Conservation (phyloP, 192 early-diverging fungal species). For the Physocladia obscura region DNA sequence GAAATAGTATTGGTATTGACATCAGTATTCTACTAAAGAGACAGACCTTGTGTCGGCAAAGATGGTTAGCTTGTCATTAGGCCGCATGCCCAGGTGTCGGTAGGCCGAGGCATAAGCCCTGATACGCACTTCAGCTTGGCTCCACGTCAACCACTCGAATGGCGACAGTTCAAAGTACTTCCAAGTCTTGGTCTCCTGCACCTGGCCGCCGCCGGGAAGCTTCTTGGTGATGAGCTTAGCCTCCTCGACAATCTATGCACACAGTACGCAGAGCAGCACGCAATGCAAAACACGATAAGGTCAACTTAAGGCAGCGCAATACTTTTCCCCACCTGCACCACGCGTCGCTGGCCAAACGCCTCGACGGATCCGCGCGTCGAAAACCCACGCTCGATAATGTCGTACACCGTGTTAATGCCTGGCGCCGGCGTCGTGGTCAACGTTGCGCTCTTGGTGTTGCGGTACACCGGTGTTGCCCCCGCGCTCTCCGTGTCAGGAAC, state of each 20-base stretch:
- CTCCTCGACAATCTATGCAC: slow-evolving; percentile 70
- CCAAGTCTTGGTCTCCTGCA: slow-evolving; percentile 75
- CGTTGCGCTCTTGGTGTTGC: background rate
- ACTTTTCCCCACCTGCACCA: too few species aligned
- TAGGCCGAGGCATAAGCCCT: slow-evolving; percentile 72
- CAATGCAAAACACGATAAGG: too few species aligned
- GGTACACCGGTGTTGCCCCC: background rate
- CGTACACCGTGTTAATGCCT: background rate
- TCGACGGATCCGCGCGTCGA: background rate
- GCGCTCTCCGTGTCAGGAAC: background rate
- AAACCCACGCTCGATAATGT: slow-evolving; percentile 14
- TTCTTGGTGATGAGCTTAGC: slow-evolving; percentile 70
- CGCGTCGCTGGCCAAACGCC: slow-evolving; percentile 12
- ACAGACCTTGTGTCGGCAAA: slow-evolving; percentile 39
- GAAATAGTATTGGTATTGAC: background rate
- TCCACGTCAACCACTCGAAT: slow-evolving; percentile 80
- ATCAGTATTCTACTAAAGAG: slow-evolving; percentile 8
- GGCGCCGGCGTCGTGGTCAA: background rate
- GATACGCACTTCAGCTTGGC: slow-evolving; percentile 55
- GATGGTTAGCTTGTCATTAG: slow-evolving; percentile 40
- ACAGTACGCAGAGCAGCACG: too few species aligned
- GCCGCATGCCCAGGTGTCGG: slow-evolving; percentile 57
- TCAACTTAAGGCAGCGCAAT: too few species aligned
- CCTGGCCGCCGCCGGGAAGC: slow-evolving; percentile 50
- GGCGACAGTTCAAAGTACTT: slow-evolving; percentile 74